Evolutionary conservation across 2,329 filamentous ascomycete genomes (phyloP).

Genomic region (Cercospora zeina): DNA sequence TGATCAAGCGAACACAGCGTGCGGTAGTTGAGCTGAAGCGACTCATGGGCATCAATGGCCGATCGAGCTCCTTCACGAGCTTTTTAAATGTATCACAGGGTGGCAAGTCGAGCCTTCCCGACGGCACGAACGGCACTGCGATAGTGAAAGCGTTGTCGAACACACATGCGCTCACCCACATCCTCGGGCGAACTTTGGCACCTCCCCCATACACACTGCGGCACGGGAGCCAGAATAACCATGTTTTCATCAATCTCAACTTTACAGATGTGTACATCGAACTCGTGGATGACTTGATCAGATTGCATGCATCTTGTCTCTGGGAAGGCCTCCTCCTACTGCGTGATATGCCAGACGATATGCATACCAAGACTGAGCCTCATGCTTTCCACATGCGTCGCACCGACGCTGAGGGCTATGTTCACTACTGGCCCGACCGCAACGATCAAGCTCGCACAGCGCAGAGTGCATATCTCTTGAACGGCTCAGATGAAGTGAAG

Average conservation of each 20-base stretch:
- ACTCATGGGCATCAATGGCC: slow-evolving; percentile 52
- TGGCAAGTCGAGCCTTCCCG: slow-evolving; percentile 35
- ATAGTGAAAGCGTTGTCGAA: slow-evolving; percentile 77
- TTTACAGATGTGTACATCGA: slow-evolving; percentile 78
- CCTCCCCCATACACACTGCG: slow-evolving; percentile 35
- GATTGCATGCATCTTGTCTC: slow-evolving; percentile 75
- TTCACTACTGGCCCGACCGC: slow-evolving; percentile 31
- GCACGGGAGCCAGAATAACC: slow-evolving; percentile 58
- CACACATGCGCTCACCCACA: slow-evolving; percentile 72
- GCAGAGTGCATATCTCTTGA: slow-evolving; percentile 13
- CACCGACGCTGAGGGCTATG: slow-evolving; percentile 35
- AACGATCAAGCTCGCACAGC: slow-evolving; percentile 12
- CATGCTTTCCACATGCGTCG: slow-evolving; percentile 37
- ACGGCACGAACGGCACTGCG: slow-evolving; percentile 64
- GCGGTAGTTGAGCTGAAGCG: slow-evolving; percentile 68
- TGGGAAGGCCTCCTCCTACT: slow-evolving; percentile 79
- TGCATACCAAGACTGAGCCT: slow-evolving; percentile 54
- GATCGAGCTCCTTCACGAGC: slow-evolving; percentile 28
- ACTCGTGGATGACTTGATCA: slow-evolving; percentile 74
- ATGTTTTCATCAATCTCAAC: slow-evolving; percentile 73
- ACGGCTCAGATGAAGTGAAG: slow-evolving; percentile 12
- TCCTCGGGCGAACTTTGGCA: slow-evolving; percentile 54
- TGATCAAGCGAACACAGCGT: slow-evolving; percentile 71
- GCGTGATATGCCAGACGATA: slow-evolving; percentile 69
- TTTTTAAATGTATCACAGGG: slow-evolving; percentile 27